Conservation (phyloP, 306 rosid species). For the Vachellia collinsii region DNA sequence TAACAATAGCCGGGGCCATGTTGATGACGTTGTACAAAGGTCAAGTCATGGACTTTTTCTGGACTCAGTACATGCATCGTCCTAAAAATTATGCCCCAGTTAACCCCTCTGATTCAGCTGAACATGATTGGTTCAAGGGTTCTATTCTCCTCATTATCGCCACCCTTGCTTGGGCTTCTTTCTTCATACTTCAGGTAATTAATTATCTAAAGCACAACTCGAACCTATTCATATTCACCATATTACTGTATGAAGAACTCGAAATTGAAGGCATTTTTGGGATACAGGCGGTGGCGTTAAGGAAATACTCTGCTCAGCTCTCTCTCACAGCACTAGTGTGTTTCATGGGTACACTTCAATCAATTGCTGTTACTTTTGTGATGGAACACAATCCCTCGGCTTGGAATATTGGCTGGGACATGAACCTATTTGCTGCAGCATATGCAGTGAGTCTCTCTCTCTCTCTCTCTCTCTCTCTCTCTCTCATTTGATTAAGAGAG, state of each 20-base stretch:
- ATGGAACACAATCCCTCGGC: constrained; percentile 67
- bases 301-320: constrained; percentile 77
- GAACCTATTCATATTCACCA: background rate
- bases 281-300: constrained; percentile 67
- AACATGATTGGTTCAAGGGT: constrained; percentile 79
- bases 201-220: background rate
- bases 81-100: constrained; percentile 39
- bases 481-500: background rate
- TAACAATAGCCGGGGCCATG: constrained; percentile 90
- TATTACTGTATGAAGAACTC: background rate
- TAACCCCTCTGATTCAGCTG: constrained; percentile 37
- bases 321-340: constrained; percentile 89
- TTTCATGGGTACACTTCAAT: constrained; percentile 79
- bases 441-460: constrained; percentile 64
- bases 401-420: constrained; percentile 92
- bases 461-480: background rate
- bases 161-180: constrained; percentile 90
- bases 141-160: constrained; percentile 83
- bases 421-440: constrained; percentile 89
- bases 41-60: constrained; percentile 58
- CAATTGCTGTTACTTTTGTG: constrained; percentile 71
- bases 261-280: background rate
- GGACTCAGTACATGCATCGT: constrained; percentile 53
- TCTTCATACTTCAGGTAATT: constrained; percentile 82
- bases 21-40: constrained; percentile 92